Evolutionary conservation across 768 basidiomycete genomes (phyloP).

Genomic region (Trametes cubensis): DNA sequence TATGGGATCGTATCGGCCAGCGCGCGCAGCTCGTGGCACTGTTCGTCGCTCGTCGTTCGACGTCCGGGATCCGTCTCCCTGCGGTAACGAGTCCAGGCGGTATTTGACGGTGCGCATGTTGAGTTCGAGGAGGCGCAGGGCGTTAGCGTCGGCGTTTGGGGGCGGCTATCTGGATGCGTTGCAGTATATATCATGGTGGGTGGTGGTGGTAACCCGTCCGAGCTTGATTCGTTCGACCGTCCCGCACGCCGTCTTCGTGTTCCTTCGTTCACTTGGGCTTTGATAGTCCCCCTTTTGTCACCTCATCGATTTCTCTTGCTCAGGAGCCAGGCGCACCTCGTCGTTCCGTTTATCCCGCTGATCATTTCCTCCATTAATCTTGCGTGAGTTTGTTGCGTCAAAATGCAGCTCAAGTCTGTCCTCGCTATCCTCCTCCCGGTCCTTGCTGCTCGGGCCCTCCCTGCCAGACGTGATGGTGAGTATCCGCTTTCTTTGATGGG

Average conservation of each 20-base stretch:
- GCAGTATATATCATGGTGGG: too few species aligned
- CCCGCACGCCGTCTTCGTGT: neutral
- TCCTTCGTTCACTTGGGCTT: neutral
- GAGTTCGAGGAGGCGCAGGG: too few species aligned
- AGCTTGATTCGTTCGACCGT: neutral
- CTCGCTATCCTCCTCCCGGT: neutral
- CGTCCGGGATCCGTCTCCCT: too few species aligned
- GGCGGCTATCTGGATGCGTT: too few species aligned
- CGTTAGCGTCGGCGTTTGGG: too few species aligned
- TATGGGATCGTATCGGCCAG: too few species aligned
- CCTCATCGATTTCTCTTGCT: neutral
- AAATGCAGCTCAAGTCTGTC: slow-evolving; percentile 3
- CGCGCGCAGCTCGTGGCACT: too few species aligned
- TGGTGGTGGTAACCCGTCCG: too few species aligned
- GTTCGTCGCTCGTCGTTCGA: too few species aligned
- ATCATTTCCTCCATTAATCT: neutral
- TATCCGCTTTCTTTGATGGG: neutral
- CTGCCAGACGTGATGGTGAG: slow-evolving; percentile 2
- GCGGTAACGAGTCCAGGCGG: too few species aligned
- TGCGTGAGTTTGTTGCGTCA: neutral
- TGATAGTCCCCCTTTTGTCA: neutral
- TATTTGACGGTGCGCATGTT: too few species aligned
- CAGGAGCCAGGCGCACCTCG: neutral
- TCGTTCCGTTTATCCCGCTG: neutral
- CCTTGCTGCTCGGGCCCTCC: neutral